These are phyloP conservation scores for Aaosphaeria arxii DNA, from an alignment of 2,329 filamentous ascomycete species.

Conservation along the genomic window DNA sequence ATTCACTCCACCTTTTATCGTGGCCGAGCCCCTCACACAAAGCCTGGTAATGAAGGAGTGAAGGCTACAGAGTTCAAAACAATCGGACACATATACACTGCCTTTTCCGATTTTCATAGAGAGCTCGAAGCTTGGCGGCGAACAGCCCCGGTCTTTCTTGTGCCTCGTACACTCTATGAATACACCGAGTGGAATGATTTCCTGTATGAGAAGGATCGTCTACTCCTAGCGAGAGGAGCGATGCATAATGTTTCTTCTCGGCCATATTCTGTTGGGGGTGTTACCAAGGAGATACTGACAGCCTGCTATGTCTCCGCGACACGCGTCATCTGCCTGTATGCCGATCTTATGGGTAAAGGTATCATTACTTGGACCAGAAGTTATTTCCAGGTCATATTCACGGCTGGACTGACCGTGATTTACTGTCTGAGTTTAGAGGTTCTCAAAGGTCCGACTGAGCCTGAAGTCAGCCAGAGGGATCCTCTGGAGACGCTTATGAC, in stretches of 20 bases:
- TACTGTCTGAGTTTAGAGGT: slow-evolving; percentile 22
- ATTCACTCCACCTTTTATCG: slow-evolving; percentile 33
- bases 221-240: slow-evolving; percentile 41
- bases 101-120: slow-evolving; percentile 18
- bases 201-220: slow-evolving; percentile 39
- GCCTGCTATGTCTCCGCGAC: slow-evolving; percentile 36
- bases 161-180: slow-evolving; percentile 42
- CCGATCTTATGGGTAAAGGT: slow-evolving; percentile 30
- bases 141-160: slow-evolving; percentile 27
- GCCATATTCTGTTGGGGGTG: slow-evolving; percentile 1
- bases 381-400: slow-evolving; percentile 50
- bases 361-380: slow-evolving; percentile 46
- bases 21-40: background rate
- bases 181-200: slow-evolving; percentile 46
- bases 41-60: background rate
- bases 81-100: slow-evolving; percentile 8
- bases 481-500: slow-evolving; percentile 5
- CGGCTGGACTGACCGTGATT: slow-evolving; percentile 36
- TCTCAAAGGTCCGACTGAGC: slow-evolving; percentile 9
- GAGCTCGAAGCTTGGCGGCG: slow-evolving; percentile 39
- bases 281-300: slow-evolving; percentile 9
- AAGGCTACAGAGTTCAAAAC: slow-evolving; percentile 1
- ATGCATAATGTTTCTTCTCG: slow-evolving; percentile 35
- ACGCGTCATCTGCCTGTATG: slow-evolving; percentile 40
- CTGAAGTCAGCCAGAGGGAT: slow-evolving; percentile 1